These are phyloP conservation scores for Spizellomyces sp. DNA, from an alignment of 192 early-diverging fungal genomes.

Conservation along the genomic window DNA sequence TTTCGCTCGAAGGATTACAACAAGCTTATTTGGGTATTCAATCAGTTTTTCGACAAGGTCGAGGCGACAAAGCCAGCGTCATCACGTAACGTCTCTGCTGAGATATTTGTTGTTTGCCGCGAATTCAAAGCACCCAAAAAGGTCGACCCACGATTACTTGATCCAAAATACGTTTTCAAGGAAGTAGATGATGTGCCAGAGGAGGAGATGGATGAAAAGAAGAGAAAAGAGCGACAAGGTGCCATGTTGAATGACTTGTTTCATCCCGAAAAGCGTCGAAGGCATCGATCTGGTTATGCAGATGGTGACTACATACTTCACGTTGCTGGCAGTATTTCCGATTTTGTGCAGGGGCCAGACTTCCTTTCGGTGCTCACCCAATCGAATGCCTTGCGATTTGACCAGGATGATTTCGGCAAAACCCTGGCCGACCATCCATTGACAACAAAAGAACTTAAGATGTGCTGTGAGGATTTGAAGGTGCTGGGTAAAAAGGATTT, in stretches of 20 bases:
- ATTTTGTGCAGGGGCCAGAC: conserved; percentile 79
- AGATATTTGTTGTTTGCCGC: conserved; percentile 98
- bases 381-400: conserved; percentile 76
- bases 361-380: conserved; percentile 78
- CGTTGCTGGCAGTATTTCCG: conserved; percentile 70
- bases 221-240: conserved; percentile 53
- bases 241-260: conserved; percentile 75
- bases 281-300: conserved; percentile 96
- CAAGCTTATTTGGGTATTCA: conserved; percentile 97
- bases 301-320: conserved; percentile 92
- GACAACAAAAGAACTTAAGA: conserved; percentile 81
- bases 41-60: conserved; percentile 93
- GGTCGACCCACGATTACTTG: conserved; percentile 91
- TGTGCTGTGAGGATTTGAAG: conserved; percentile 83
- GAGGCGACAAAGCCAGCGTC: conserved; percentile 98
- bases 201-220: conserved; percentile 52
- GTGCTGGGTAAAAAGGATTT: conserved; percentile 95
- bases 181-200: conserved; percentile 75
- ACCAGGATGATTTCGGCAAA: conserved; percentile 66
- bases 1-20: conserved; percentile 99
- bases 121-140: conserved; percentile 92
- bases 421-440: conserved; percentile 55
- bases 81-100: conserved; percentile 97
- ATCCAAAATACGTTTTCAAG: conserved; percentile 92
- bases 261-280: conserved; percentile 87